Base-by-base conservation (phyloP, 805 yeast genomes). In the Phaffomyces antillensis region DNA sequence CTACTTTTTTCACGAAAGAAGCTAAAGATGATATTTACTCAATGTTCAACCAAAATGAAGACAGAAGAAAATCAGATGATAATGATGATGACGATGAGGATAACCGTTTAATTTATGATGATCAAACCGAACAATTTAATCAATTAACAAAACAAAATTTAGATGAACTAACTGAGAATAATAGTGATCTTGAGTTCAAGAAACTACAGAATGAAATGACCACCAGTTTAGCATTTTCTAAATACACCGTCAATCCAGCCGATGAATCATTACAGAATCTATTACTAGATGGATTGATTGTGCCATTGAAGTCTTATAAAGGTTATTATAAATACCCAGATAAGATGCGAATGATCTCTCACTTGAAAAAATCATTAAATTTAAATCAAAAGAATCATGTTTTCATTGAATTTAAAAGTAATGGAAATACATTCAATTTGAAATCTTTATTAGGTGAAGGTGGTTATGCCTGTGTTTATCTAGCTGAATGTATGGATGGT, bases 391-490 rank as follows among this genome's bases (percentile, higher is more conserved):
- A 59, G 16, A 51, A 43, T 16, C 50, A 64, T 32, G 66, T 79
- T 0, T 67, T 77, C 48, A 51, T 77, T 13, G 73, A 74, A 44
- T 68, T 70, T 44, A 62, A 60, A 28, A 65, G 68, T 34, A 73
- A 69, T 7, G 68, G 66, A 25, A 73, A 69, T 35, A 63, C 72
- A 5, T 74, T 61, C 50, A 75, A 77, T 47, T 60, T 82, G 44
- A 68, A 73, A 25, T 65, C 68, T 40, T 76, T 78, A 54, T 63
- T 89, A 12, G 96, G 96, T 0, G 75, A 74, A 54, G 95, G 95
- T n/a, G 93, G 90, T 0, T 82, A 70, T 64, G 95, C 90, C 0
- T 71, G 77, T 2, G 95, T 87, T 0, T 87, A 79, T 58, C 65
- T 87, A 20, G 81, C 85, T 1, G 90, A 85, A 58, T 67, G 73